A percentile compares a stretch with the other conserved stretches of the same genome.
Conservation (phyloP, 73 alveolate species). For the Symbiodinium natans region DNA sequence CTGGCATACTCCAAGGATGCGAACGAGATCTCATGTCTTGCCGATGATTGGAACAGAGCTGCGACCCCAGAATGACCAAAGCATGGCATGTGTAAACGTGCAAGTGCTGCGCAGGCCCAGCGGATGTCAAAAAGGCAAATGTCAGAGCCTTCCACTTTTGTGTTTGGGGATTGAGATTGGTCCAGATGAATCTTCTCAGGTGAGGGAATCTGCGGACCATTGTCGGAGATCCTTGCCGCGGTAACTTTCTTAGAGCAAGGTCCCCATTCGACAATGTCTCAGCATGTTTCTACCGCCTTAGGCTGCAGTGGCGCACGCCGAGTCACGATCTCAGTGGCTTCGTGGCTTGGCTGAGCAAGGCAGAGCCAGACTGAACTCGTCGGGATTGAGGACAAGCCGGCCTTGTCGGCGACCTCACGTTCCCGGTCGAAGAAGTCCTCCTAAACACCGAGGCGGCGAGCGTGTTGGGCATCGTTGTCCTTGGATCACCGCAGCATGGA, state of each 20-base stretch:
- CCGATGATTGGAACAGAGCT: background rate
- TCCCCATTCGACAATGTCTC: background rate
- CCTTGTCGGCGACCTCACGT: background rate
- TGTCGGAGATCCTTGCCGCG: background rate
- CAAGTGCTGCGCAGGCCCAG: background rate
- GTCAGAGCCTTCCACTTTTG: background rate
- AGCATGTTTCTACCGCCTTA: background rate
- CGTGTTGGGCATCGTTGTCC: background rate
- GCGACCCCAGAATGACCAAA: background rate
- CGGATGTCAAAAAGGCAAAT: background rate
- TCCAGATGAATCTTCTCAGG: too few species aligned
- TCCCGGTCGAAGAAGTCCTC: background rate
- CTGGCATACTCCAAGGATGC: background rate
- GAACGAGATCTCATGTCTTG: background rate
- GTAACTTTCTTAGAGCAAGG: background rate
- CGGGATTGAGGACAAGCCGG: background rate
- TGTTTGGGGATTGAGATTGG: too few species aligned
- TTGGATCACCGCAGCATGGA: background rate
- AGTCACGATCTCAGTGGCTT: background rate
- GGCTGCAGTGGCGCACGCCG: slow-evolving; percentile 1
- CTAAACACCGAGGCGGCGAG: background rate
- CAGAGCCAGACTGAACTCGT: too few species aligned
- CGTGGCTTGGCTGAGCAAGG: too few species aligned
- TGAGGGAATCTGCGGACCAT: background rate
- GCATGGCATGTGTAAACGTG: background rate